A percentile compares a stretch with the other conserved stretches of the same genome.
These are phyloP conservation scores for Pythium periplocum DNA, from an alignment of 352 stramenopile species.

Conservation along the genomic window DNA sequence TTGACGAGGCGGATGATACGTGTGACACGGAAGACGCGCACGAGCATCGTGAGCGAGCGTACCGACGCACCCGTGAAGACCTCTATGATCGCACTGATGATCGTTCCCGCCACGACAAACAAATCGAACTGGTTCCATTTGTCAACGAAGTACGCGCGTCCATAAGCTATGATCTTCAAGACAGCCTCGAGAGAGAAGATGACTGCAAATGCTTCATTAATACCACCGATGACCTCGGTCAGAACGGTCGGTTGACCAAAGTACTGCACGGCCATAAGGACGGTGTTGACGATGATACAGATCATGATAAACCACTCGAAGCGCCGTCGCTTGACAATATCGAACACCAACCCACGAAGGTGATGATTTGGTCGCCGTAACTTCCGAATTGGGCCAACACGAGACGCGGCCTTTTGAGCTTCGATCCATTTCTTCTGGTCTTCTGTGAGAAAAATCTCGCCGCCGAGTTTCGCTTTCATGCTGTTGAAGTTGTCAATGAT, in stretches of 20 bases:
- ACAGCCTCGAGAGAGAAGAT: constrained; percentile 88
- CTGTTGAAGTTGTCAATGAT: constrained; percentile 94
- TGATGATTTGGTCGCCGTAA: constrained; percentile 43
- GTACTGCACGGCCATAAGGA: constrained; percentile 84
- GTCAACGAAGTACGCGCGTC: constrained; percentile 77
- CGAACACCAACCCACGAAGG: constrained; percentile 54
- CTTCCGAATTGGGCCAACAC: constrained; percentile 54
- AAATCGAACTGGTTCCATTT: constrained; percentile 90
- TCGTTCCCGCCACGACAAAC: constrained; percentile 63
- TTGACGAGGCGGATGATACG: constrained; percentile 81
- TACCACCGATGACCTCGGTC: constrained; percentile 35
- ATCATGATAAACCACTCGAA: constrained; percentile 90
- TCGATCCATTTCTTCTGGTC: constrained; percentile 91
- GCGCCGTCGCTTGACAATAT: constrained; percentile 45
- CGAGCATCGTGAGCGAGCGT: constrained; percentile 77
- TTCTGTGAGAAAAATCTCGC: constrained; percentile 79
- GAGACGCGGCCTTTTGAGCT: constrained; percentile 59
- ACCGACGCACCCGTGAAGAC: constrained; percentile 47
- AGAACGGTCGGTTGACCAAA: constrained; percentile 76
- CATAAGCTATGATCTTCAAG: constrained; percentile 83
- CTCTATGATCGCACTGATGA: constrained; percentile 58
- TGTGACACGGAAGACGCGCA: constrained; percentile 89
- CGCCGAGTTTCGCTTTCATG: constrained; percentile 77
- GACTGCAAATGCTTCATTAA: constrained; percentile 86
- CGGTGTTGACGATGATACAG: constrained; percentile 87